Evolutionary conservation across 495 filamentous ascomycete species (phyloP).

Genomic region (Penicillium samsonianum): DNA sequence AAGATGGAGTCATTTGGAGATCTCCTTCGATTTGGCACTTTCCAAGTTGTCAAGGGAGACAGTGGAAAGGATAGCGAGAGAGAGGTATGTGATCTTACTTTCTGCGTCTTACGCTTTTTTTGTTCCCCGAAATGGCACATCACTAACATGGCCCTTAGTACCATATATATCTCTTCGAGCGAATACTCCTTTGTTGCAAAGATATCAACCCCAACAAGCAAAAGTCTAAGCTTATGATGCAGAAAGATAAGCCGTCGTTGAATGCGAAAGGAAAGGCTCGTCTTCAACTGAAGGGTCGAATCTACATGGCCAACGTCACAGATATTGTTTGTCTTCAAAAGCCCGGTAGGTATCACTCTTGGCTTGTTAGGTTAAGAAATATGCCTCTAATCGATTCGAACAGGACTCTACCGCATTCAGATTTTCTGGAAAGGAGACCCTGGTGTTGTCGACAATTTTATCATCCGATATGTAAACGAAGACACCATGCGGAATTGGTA

Average conservation of each 20-base stretch:
- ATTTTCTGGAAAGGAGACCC: slow-evolving; percentile 99
- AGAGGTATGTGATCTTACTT: slow-evolving; percentile 61
- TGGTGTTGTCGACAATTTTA: slow-evolving; percentile 92
- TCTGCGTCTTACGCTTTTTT: not conserved
- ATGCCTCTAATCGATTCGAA: slow-evolving; percentile 5
- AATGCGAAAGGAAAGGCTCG: slow-evolving; percentile 75
- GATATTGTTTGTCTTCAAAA: slow-evolving; percentile 82
- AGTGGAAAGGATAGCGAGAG: slow-evolving; percentile 74
- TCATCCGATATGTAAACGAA: slow-evolving; percentile 88
- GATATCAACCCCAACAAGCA: slow-evolving; percentile 85
- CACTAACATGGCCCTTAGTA: slow-evolving; percentile 63
- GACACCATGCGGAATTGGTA: slow-evolving; percentile 92
- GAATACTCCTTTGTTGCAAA: slow-evolving; percentile 96
- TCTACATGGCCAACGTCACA: slow-evolving; percentile 99
- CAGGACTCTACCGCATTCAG: slow-evolving; percentile 89
- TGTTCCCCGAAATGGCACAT: not conserved
- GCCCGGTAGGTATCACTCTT: slow-evolving; percentile 60
- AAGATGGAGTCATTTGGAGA: slow-evolving; percentile 87
- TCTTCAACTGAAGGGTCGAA: slow-evolving; percentile 91
- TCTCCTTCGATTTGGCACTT: slow-evolving; percentile 85
- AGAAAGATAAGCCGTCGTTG: slow-evolving; percentile 66
- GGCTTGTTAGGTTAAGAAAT: not conserved
- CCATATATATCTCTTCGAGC: slow-evolving; percentile 95
- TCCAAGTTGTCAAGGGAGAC: slow-evolving; percentile 88
- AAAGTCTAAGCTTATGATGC: slow-evolving; percentile 66